Conservation (phyloP, 345 rosid species). For the Corymbia maculata region DNA sequence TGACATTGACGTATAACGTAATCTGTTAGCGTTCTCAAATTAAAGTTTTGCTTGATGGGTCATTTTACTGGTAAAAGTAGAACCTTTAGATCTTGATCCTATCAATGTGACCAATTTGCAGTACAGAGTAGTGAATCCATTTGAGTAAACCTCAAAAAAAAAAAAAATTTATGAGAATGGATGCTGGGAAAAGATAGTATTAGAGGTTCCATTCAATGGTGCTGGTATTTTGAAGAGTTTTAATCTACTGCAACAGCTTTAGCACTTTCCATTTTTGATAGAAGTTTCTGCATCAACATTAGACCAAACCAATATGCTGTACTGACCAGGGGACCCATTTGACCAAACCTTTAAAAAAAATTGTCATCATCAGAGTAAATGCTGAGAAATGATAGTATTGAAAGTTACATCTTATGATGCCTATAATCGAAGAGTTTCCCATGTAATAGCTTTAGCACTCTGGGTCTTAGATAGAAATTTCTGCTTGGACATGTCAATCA, state of each 20-base stretch:
- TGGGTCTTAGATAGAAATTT: background rate
- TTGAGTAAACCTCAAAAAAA: background rate
- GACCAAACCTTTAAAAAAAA: background rate
- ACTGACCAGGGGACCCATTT: background rate
- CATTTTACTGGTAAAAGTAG: background rate
- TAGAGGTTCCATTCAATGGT: background rate
- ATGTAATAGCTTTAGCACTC: background rate
- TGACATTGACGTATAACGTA: background rate
- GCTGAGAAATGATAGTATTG: background rate
- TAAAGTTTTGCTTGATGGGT: background rate
- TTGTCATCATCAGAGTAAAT: background rate
- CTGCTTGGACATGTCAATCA: background rate
- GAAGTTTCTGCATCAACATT: background rate
- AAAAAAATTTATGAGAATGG: background rate
- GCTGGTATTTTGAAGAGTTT: background rate
- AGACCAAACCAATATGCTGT: background rate
- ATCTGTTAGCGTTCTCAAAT: background rate
- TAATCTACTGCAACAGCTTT: background rate
- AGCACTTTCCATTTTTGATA: background rate
- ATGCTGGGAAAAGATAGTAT: background rate
- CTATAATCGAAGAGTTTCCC: background rate
- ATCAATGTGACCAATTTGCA: background rate
- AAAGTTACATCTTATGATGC: background rate
- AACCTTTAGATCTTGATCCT: background rate
- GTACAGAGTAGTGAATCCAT: background rate